A percentile compares a stretch with the other conserved stretches of the same genome.
Conservation (phyloP, 495 filamentous ascomycete genomes). For the Aspergillus sparsus region DNA sequence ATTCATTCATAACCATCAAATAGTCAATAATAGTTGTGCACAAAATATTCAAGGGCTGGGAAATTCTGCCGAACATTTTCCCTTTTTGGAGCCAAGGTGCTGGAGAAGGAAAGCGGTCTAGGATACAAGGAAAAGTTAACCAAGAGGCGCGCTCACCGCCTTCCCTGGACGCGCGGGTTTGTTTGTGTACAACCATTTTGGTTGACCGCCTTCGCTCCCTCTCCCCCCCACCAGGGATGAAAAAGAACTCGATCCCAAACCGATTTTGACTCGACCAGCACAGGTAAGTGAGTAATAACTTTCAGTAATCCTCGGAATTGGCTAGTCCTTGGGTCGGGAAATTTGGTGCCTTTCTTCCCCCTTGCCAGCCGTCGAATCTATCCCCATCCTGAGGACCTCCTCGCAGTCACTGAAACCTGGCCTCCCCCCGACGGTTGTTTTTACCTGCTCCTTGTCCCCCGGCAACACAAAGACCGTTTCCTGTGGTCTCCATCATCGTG, state of each 20-base stretch:
- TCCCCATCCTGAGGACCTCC: slow-evolving; percentile 5
- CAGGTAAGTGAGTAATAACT: slow-evolving; percentile 16
- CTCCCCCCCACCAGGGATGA: slow-evolving; percentile 25
- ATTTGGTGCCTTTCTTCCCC: slow-evolving; percentile 12
- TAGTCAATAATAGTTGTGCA: too few relatives aligned
- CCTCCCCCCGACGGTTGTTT: slow-evolving; percentile 22
- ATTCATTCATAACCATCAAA: too few relatives aligned
- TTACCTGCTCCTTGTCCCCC: slow-evolving; percentile 24
- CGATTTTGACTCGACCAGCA: slow-evolving; percentile 15
- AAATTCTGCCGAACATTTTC: not conserved
- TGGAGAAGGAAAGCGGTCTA: not conserved
- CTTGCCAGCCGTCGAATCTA: slow-evolving; percentile 6
- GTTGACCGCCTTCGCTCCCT: slow-evolving; percentile 33
- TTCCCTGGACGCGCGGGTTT: slow-evolving; percentile 38
- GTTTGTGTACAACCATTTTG: slow-evolving; percentile 40
- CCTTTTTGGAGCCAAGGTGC: slow-evolving; percentile 10
- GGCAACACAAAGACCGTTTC: slow-evolving; percentile 21
- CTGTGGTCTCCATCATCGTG: slow-evolving; percentile 9
- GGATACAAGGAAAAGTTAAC: not conserved
- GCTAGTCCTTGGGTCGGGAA: slow-evolving; percentile 14
- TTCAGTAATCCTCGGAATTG: slow-evolving; percentile 9
- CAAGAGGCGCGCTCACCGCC: slow-evolving; percentile 39
- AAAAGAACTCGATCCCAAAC: slow-evolving; percentile 20
- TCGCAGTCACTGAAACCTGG: slow-evolving; percentile 18
- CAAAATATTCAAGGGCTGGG: too few relatives aligned